A percentile compares a stretch with the other conserved stretches of the same genome.
Conservation (phyloP, 164 flowering plant genomes). For the Umbellularia californica region DNA sequence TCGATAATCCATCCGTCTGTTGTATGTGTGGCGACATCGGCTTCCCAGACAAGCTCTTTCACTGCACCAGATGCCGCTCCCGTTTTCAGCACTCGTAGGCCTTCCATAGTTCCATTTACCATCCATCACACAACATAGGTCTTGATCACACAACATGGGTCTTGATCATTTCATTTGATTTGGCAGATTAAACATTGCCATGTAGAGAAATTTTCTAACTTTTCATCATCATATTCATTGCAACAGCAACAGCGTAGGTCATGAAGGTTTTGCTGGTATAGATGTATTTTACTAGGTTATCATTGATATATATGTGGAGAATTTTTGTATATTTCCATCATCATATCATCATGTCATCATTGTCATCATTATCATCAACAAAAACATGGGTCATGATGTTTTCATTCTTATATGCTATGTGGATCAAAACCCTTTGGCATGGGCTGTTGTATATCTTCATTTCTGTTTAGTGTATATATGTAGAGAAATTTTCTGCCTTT, state of each 20-base stretch:
- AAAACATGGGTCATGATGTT: too few species aligned
- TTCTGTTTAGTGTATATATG: background rate
- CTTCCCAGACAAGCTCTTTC: constrained; percentile 89
- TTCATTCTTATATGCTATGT: background rate
- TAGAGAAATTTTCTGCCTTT: too few species aligned
- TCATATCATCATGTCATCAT: too few species aligned
- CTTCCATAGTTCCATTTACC: constrained; percentile 6
- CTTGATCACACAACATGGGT: background rate
- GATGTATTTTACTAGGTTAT: too few species aligned
- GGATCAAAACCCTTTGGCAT: background rate
- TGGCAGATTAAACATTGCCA: too few species aligned
- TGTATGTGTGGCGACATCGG: constrained; percentile 98
- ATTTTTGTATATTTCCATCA: too few species aligned
- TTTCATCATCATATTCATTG: background rate
- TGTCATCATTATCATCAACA: too few species aligned
- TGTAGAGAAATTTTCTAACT: background rate
- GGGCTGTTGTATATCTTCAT: background rate
- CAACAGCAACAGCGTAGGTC: too few species aligned
- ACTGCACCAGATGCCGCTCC: constrained; percentile 62
- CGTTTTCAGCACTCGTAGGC: constrained; percentile 93
- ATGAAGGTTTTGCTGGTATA: too few species aligned
- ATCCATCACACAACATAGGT: background rate
- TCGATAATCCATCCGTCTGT: constrained; percentile 64
- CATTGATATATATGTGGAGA: too few species aligned
- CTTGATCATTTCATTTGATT: background rate